phyloP scores from a whole-genome alignment of 331 rosid species.

The Quercus tomentella region DNA sequence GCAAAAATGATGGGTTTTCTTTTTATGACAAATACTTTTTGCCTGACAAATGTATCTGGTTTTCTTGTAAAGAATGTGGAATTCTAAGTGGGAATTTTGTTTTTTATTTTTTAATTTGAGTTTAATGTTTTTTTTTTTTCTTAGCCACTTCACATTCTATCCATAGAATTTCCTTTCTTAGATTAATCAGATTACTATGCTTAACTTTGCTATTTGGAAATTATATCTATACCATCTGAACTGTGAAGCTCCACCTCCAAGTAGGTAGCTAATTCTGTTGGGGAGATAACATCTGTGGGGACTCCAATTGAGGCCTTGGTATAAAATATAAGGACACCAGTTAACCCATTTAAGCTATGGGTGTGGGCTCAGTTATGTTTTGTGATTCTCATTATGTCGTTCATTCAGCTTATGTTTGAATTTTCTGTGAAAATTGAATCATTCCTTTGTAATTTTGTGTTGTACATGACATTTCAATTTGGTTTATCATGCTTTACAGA shows the following conservation, averaged over 20 bases:
- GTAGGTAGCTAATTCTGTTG: no score
- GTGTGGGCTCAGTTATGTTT: background rate
- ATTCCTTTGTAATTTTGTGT: background rate
- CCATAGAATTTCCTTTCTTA: background rate
- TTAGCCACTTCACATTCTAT: background rate
- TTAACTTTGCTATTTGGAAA: background rate
- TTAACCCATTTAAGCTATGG: no score
- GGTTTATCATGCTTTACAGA: background rate
- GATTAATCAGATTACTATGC: background rate
- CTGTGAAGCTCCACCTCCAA: background rate
- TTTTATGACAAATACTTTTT: background rate
- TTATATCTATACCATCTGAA: background rate
- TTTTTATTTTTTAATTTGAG: background rate
- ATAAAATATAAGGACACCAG: constrained; percentile 82
- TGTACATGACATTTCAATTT: background rate
- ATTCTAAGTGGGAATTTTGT: background rate
- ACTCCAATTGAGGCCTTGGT: no score
- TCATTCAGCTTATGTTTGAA: background rate
- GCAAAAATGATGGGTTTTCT: background rate
- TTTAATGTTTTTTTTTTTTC: background rate
- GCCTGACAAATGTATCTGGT: background rate
- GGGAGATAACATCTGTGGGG: no score
- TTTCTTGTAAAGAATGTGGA: background rate
- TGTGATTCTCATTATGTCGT: background rate
- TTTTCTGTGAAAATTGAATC: background rate